These are phyloP conservation scores for Syncephalastrum monosporum DNA, from an alignment of 371 early-diverging fungal genomes.

Conservation along the genomic window DNA sequence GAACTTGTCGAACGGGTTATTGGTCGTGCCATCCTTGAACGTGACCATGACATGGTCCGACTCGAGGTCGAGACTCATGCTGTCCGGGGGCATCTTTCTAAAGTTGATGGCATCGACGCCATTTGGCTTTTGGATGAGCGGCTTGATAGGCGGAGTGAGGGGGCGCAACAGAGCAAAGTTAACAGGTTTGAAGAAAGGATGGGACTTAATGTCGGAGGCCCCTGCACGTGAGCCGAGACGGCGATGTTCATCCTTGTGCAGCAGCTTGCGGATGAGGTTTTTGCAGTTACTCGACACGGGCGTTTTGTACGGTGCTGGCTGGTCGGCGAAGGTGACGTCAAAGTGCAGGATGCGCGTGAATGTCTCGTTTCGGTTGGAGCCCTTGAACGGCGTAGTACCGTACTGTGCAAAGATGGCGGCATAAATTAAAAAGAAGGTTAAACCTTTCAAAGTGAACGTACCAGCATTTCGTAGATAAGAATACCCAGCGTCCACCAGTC, in stretches of 20 bases:
- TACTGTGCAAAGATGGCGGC: slow-evolving; percentile 39
- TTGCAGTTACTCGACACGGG: slow-evolving; percentile 59
- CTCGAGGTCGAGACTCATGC: slow-evolving; percentile 65
- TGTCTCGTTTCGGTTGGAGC: slow-evolving; percentile 79
- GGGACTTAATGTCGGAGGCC: slow-evolving; percentile 92
- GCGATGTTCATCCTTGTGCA: slow-evolving; percentile 83
- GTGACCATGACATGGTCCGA: slow-evolving; percentile 30
- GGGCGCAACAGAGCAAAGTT: slow-evolving; percentile 93
- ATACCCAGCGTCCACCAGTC: slow-evolving; percentile 99
- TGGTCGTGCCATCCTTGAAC: slow-evolving; percentile 29
- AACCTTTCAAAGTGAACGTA: slow-evolving; percentile 23
- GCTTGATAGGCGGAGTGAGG: slow-evolving; percentile 88
- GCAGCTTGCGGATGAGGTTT: slow-evolving; percentile 75
- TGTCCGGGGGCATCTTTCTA: slow-evolving; percentile 63
- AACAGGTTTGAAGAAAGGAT: slow-evolving; percentile 89
- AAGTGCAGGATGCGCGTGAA: slow-evolving; percentile 82
- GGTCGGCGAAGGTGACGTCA: slow-evolving; percentile 49
- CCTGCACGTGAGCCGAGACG: slow-evolving; percentile 89
- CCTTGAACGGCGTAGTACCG: slow-evolving; percentile 96
- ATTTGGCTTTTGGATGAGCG: slow-evolving; percentile 54
- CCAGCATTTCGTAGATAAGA: slow-evolving; percentile 95
- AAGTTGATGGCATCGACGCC: slow-evolving; percentile 72
- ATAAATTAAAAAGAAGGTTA: neutral
- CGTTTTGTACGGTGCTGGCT: slow-evolving; percentile 34
- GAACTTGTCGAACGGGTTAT: slow-evolving; percentile 1